Evolutionary conservation across 2,329 filamentous ascomycete species (phyloP).

Genomic region (Alternaria viburni): DNA sequence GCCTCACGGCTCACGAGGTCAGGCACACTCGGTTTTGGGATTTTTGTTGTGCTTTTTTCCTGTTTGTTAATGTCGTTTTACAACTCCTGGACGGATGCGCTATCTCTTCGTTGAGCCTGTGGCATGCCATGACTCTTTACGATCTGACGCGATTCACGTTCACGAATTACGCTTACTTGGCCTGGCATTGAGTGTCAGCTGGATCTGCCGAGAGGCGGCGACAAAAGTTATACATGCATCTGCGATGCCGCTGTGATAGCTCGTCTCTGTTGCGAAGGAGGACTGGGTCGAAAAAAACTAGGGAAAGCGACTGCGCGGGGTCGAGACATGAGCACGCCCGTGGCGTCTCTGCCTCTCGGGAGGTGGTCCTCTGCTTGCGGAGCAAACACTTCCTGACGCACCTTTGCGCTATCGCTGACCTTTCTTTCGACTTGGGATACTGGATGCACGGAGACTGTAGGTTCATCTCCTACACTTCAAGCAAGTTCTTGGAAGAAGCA

Average conservation of each 20-base stretch:
- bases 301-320: conserved; percentile 16
- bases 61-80: conserved; percentile 49
- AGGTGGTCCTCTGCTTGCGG: conserved; percentile 49
- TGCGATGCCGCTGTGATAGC: conserved; percentile 47
- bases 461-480: conserved; percentile 63
- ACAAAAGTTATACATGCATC: conserved; percentile 49
- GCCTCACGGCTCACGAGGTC: conserved; percentile 53
- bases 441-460: conserved; percentile 49
- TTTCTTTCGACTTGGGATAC: conserved; percentile 18
- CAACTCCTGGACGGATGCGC: conserved; percentile 33
- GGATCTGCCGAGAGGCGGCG: conserved; percentile 47
- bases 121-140: conserved; percentile 43
- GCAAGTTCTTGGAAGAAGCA: conserved; percentile 52
- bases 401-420: conserved; percentile 45
- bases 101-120: conserved; percentile 46
- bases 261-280: conserved; percentile 34
- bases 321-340: conserved; percentile 41
- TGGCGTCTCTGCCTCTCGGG: conserved; percentile 38
- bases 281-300: conserved; percentile 11
- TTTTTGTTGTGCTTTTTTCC: conserved; percentile 48
- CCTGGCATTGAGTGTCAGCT: conserved; percentile 50
- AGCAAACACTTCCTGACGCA: conserved; percentile 37
- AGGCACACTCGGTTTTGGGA: conserved; percentile 45
- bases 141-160: conserved; percentile 42
- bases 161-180: conserved; percentile 31